phyloP scores from a whole-genome alignment of 73 alveolate genomes.

The Paramecium sonneborni region DNA sequence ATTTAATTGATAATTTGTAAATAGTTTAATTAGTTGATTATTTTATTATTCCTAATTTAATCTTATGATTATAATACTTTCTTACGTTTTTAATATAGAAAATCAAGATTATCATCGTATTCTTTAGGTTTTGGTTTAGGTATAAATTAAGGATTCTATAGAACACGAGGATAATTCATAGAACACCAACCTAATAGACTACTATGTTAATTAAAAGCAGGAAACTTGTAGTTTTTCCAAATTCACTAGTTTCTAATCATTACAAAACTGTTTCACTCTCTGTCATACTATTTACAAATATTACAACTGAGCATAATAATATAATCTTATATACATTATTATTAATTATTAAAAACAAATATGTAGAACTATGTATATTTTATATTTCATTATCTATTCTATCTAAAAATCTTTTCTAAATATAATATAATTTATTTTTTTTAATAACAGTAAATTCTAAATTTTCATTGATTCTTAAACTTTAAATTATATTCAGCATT shows the following conservation, averaged over 20 bases:
- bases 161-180: constrained; percentile 62
- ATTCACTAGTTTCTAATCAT: not conserved
- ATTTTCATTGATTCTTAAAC: not conserved
- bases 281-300: not conserved
- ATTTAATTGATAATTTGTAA: constrained; percentile 2
- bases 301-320: not conserved
- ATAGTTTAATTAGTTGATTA: constrained; percentile 36
- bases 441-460: not conserved
- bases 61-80: not conserved
- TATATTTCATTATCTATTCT: not conserved
- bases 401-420: not conserved
- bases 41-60: constrained; percentile 15
- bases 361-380: not conserved
- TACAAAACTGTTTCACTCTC: constrained; percentile 15
- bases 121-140: constrained; percentile 62
- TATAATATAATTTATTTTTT: not conserved
- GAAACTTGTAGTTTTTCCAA: constrained; percentile 53
- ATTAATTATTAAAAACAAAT: constrained; percentile 4
- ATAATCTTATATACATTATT: not conserved
- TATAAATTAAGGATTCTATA: constrained; percentile 59
- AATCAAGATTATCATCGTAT: constrained; percentile 53
- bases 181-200: constrained; percentile 63
- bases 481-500: not conserved
- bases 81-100: constrained; percentile 26
- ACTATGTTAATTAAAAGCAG: constrained; percentile 49